A percentile compares a stretch with the other conserved stretches of the same genome.
phyloP scores from a whole-genome alignment of 208 protist genomes.

The Trichomonas gallinae region DNA sequence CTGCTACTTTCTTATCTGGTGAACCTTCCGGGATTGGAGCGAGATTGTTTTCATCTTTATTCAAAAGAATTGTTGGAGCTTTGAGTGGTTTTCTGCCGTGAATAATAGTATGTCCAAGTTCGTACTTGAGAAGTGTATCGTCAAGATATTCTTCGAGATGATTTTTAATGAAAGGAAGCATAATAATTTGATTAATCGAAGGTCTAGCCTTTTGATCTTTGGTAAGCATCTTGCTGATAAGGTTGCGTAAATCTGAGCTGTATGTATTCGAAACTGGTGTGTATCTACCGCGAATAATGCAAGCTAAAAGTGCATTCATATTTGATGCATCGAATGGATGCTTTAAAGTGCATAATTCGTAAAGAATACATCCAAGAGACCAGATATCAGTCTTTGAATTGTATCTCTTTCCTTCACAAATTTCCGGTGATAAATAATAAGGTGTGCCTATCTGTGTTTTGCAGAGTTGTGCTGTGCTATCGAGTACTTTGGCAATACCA shows the following conservation, averaged over 20 bases:
- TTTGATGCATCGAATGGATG: neutral
- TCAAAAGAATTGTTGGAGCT: neutral
- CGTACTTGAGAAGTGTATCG: neutral
- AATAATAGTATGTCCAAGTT: neutral
- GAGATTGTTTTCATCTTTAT: neutral
- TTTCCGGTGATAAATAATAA: constrained; percentile 21
- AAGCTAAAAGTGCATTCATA: neutral
- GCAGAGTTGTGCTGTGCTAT: neutral
- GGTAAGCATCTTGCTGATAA: neutral
- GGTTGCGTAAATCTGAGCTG: neutral
- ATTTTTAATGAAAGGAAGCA: neutral
- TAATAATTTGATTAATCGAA: neutral
- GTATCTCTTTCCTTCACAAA: neutral
- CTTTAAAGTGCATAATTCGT: neutral
- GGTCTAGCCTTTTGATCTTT: neutral
- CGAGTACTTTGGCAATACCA: constrained; percentile 42
- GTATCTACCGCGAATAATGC: neutral
- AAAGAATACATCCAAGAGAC: constrained; percentile 13
- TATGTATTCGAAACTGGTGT: neutral
- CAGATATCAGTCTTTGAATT: constrained; percentile 14
- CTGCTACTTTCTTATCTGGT: neutral
- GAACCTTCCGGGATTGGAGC: neutral
- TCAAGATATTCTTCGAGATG: neutral
- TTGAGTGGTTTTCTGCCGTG: neutral
- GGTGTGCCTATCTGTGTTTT: constrained; percentile 6